Evolutionary conservation across 2,329 filamentous ascomycete genomes (phyloP).

Genomic region (Septoria petroselini): DNA sequence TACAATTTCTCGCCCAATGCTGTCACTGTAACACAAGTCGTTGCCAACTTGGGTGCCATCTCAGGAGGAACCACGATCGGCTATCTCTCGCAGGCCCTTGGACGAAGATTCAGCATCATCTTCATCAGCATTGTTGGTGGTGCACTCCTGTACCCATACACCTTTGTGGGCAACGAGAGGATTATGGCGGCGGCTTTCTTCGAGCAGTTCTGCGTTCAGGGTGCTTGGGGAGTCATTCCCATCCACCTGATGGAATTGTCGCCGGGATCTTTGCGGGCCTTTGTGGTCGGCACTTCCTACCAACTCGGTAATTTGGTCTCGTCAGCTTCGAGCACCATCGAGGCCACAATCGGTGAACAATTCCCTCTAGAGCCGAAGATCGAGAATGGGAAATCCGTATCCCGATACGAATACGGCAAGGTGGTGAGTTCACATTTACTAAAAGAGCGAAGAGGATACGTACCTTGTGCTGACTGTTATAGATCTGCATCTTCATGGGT

Average conservation of each 20-base stretch:
- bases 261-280: slow-evolving; percentile 69
- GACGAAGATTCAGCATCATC: slow-evolving; percentile 49
- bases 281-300: slow-evolving; percentile 70
- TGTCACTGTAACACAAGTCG: slow-evolving; percentile 50
- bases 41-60: slow-evolving; percentile 52
- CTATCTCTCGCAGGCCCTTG: slow-evolving; percentile 47
- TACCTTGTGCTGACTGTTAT: slow-evolving; percentile 3
- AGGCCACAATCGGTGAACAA: slow-evolving; percentile 43
- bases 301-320: slow-evolving; percentile 72
- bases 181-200: slow-evolving; percentile 82
- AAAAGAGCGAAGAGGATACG: too few relatives aligned
- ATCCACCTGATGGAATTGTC: slow-evolving; percentile 76
- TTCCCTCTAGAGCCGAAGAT: slow-evolving; percentile 43
- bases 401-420: slow-evolving; percentile 44
- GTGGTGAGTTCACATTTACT: slow-evolving; percentile 64
- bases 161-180: slow-evolving; percentile 59
- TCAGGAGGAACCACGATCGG: slow-evolving; percentile 47
- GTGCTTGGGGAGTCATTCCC: slow-evolving; percentile 42
- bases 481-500: slow-evolving; percentile 65
- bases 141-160: slow-evolving; percentile 79
- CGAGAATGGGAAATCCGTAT: slow-evolving; percentile 40
- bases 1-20: slow-evolving; percentile 52
- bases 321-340: slow-evolving; percentile 45
- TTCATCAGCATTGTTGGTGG: slow-evolving; percentile 60
- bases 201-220: slow-evolving; percentile 51